Base-by-base conservation (phyloP, 148 eudicot species). In the Camellia japonica region DNA sequence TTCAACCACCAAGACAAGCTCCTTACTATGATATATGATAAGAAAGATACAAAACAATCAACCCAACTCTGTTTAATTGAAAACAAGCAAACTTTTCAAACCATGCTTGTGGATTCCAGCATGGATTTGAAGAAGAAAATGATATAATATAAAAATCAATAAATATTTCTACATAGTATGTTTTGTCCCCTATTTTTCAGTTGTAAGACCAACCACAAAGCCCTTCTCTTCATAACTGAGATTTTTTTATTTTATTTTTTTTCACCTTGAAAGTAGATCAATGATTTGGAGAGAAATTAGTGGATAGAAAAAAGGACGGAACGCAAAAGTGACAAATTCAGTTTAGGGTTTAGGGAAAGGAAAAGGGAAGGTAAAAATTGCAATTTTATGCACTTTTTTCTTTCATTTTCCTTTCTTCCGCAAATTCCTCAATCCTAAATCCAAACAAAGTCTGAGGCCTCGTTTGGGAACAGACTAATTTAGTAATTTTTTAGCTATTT, bases 1-100 rank as follows among this genome's bases (percentile, higher is more conserved):
- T 86, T 81, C 49, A 82, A 79, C 52, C 80, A 80, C 76, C 81
- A 77, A 68, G 13, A 68, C 76, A 74, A 66, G 70, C 19, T 85
- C 42, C 52, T 71, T 62, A 66, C 69, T 63, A 23, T 23, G 42
- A 5, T 78, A 5, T 78, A 63, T 6, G 55, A 18, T 19, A 64
- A 56, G n/a, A 49, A 64, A 47, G 19, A 8, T 16, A 76, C 42
- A 51, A 16, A 18, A 58, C 58, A 78, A 80, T 83, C 86, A 83
- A 86, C 86, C 78, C 79, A 49, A 55, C 4, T 23, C 54, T 64
- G 20, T 41, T n/a, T 42, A 63, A 72, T 42, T 68, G 66, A 67
- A 63, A 59, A 79, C 60, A 75, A 63, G 77, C 42, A 41, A 20
- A 82, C 75, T 85, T 75, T 11, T 42, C 65, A 38, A 55, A 72